Base-by-base conservation (phyloP, 2,329 filamentous ascomycete species). In the Fusarium sp. region DNA sequence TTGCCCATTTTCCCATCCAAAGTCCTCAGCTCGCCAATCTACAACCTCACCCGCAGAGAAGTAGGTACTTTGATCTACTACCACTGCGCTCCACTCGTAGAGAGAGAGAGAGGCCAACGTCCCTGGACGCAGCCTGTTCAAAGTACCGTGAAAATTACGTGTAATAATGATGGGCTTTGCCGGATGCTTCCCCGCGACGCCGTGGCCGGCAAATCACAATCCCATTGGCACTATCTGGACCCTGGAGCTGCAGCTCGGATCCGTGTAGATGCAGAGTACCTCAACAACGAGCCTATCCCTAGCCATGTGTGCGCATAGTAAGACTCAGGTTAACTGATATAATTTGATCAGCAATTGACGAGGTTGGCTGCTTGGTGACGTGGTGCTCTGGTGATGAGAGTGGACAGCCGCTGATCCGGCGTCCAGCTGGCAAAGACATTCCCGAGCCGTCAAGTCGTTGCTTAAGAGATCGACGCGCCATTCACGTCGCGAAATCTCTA, bases 11-110 rank as follows among this genome's bases (percentile, higher is more conserved):
- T 48, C 9, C 15, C 14, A 27, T 23, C 15, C 23, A n/a, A 33
- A 25, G 32, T 21, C 47, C 36, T 58, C 61, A 64, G 48, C 61
- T 64, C 61, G 61, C 61, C 47, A 57, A 65, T 64, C 61, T 64
- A 33, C 21, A 19, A 25, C 23, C 32, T 38, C 27, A 23, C 49
- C 33, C 39, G 29, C 44, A 36, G 19, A 19, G 4, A 19, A 52
- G 23, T 37, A 19, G 48, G 23, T 37, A 57, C 31, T 39, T 57
- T 31, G 37, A 17, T 35, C 29, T 38, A 44, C 35, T 23, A 46
- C 52, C 52, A 57, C 55, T 10, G n/a, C 8, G 19, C 19, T 19
- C 19, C 19, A 19, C 19, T 19, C 19, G 19, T 19, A 19, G 19
- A 19, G 19, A 19, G 19, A 19, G 19, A 19, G 3, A 19, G 19